Base-by-base conservation (phyloP, 2,329 filamentous ascomycete genomes). In the Hypoxylon sp. region DNA sequence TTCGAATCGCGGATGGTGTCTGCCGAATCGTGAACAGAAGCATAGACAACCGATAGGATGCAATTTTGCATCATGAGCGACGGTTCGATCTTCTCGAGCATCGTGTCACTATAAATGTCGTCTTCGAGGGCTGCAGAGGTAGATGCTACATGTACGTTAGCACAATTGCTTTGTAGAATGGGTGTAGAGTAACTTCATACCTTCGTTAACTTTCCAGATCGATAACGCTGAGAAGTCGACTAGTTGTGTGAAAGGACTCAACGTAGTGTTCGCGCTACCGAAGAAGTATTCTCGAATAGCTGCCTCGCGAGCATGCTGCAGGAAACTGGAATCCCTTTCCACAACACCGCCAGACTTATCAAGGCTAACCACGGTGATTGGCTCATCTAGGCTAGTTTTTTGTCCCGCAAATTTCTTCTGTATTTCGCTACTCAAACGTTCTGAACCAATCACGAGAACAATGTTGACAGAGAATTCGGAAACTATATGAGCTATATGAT, bases 221-320 rank as follows among this genome's bases (percentile, higher is more conserved):
- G 88, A 85, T 41, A 98, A 79, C 7, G 90, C 88, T 64, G 89
- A 85, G 76, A 94, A 96, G 68, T 93, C 90, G 3, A 97, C 88
- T 65, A 92, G 91, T 75, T 97, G 93, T 5, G 93, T 97, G 74
- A 94, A 92, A 0, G 96, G 96, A 49, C 92, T 96, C 1, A 99
- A 83, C 0, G 93, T 91, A 63, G 91, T 87, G 68, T 89, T 90
- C 1, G 86, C 81, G 69, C 92, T 91, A 9, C 96, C 96, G 77
- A 98, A 99, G 82, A 99, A 99, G 80, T 99, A 99, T 73, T 94
- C 91, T 72, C 92, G 91, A 57, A 98, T 94, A 55, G 92, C 87
- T 0, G 91, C 88, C 75, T 97, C 92, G 48, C 92, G 87, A 4
- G 88, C 81, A 14, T 89, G 85, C 74, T 93, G 91, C 84, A 94